Conservation (phyloP, 2,329 filamentous ascomycete species). For the Zasmidium cellare region DNA sequence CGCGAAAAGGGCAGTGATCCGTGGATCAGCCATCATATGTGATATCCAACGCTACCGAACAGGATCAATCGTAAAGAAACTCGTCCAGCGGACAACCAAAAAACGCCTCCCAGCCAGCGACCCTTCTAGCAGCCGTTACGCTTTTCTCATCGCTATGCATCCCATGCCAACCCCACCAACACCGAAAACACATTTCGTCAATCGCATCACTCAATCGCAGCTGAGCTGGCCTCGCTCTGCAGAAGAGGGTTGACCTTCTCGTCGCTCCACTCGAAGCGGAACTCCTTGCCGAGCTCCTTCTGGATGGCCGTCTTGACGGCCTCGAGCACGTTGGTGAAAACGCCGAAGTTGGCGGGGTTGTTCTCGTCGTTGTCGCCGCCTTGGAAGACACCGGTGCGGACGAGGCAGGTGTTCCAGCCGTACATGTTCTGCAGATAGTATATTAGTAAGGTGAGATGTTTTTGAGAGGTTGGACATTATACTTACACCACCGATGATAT, state of each 20-base stretch:
- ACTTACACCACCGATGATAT: conserved; percentile 65
- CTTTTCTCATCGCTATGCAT: no score
- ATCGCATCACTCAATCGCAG: conserved; percentile 27
- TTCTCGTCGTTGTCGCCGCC: conserved; percentile 73
- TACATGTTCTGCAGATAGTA: conserved; percentile 63
- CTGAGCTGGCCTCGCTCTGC: conserved; percentile 20
- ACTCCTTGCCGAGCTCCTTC: conserved; percentile 72
- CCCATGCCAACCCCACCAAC: not conserved
- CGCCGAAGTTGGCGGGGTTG: conserved; percentile 75
- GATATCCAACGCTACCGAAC: no score
- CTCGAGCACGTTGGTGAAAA: conserved; percentile 72
- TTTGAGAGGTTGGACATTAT: not conserved
- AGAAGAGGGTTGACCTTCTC: conserved; percentile 69
- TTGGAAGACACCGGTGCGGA: conserved; percentile 77
- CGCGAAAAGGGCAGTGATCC: no score
- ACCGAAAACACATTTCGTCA: not conserved
- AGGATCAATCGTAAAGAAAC: no score
- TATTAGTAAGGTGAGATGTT: conserved; percentile 3
- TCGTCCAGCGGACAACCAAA: no score
- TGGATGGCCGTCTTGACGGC: conserved; percentile 67
- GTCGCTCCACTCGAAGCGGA: conserved; percentile 68
- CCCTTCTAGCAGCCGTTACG: no score
- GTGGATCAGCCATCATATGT: no score
- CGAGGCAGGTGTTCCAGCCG: conserved; percentile 78
- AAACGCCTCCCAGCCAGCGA: no score